Evolutionary conservation across 495 filamentous ascomycete species (phyloP), one percentile per base, ranked within the genome.

Genomic region (Thozetella sp.): DNA sequence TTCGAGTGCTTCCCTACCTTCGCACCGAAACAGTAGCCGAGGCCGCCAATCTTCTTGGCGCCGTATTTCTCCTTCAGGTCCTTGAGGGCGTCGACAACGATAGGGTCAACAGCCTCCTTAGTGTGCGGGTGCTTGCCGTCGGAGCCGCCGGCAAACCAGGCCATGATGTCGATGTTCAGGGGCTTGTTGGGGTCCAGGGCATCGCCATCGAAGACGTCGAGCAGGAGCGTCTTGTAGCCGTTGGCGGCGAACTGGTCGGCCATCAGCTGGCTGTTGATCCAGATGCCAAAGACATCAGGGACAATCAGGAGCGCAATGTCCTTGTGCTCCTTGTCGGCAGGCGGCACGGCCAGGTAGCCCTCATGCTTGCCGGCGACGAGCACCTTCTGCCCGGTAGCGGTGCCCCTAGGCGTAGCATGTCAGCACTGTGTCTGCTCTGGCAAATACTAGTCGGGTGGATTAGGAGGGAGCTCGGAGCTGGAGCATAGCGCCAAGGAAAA

Each of bases 171-270:
- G 64, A 86, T 88, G 63, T 73, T 85, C 27, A 65, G 75, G 1
- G 81, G 72, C 1, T 80, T 77, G 75, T 89, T 87, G 53, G 87
- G 64, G 17, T 66, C 56, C 64, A 91, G 67, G 17, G 85, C 64
- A 64, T 96, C 90, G 53, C 90, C 91, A 45, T 88, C 81, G 80
- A 94, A 91, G 59, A 90, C 75, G 70, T 97, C 93, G 57, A 91
- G 83, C 63, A 96, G 78, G 22, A 93, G 72, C 48, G 86, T 86
- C 22, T 90, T 80, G 73, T 93, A 97, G 46, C 92, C 93, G 67
- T 90, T 90, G 65, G 85, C 87, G 58, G 93, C 93, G 61, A 83
- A 92, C 70, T 92, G 88, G 77, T 96, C 92, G 58, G 91, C 92
- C 58, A 93, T 76, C 51, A 97, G 84, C 77, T 93, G 80, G 67